Conservation (phyloP, 306 rosid species). For the Gastrolobium bilobum region DNA sequence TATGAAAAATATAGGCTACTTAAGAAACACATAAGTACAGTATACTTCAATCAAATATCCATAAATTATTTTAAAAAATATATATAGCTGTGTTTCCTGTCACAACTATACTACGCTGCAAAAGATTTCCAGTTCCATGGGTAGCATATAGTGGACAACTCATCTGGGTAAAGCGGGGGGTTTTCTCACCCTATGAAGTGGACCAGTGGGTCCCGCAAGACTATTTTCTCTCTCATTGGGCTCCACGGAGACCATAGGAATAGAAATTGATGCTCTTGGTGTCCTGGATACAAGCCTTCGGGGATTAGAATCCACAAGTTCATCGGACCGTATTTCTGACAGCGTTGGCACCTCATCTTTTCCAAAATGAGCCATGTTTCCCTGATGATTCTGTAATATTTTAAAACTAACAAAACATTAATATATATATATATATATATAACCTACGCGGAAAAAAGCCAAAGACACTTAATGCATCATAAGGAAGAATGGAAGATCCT, state of each 20-base stretch:
- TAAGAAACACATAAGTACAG: neutral
- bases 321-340: slow-evolving; percentile 48
- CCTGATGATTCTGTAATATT: slow-evolving; percentile 38
- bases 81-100: no score
- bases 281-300: slow-evolving; percentile 49
- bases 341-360: slow-evolving; percentile 69
- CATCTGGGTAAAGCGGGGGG: slow-evolving; percentile 54
- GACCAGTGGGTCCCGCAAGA: neutral
- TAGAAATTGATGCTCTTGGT: slow-evolving; percentile 63
- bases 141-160: slow-evolving; percentile 54
- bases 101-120: slow-evolving; percentile 34
- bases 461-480: no score
- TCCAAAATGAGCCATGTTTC: slow-evolving; percentile 61
- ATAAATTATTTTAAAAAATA: neutral
- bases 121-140: slow-evolving; percentile 44
- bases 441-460: slow-evolving; percentile 1
- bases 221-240: slow-evolving; percentile 54
- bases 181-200: no score
- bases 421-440: no score
- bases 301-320: slow-evolving; percentile 43
- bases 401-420: slow-evolving; percentile 7
- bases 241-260: slow-evolving; percentile 54
- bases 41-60: neutral
- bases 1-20: neutral
- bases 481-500: no score